These are phyloP conservation scores for Solanum hybrid DNA, from an alignment of 305 asterid genomes.

Conservation along the genomic window DNA sequence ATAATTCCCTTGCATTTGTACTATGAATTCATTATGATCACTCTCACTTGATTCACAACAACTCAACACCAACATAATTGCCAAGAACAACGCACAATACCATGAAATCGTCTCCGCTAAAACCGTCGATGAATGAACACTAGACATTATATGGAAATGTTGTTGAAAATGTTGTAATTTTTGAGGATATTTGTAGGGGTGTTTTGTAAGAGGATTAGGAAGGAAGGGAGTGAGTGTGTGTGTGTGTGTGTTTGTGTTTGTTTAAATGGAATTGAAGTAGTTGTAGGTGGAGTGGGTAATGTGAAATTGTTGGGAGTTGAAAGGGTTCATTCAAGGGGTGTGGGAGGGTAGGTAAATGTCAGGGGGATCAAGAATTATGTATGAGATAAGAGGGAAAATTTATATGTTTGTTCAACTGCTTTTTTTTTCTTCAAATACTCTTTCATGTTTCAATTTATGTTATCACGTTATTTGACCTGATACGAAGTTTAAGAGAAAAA, in stretches of 20 bases:
- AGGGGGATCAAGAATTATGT: not conserved
- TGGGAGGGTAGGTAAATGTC: slow-evolving; percentile 33
- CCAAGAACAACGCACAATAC: slow-evolving; percentile 47
- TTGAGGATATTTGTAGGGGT: slow-evolving; percentile 13
- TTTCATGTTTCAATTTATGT: not conserved
- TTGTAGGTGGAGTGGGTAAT: slow-evolving; percentile 40
- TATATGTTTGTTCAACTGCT: slow-evolving; percentile 44
- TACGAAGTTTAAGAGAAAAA: not conserved
- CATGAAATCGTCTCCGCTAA: slow-evolving; percentile 54
- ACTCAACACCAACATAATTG: slow-evolving; percentile 48
- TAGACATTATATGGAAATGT: slow-evolving; percentile 16
- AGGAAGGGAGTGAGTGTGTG: not conserved
- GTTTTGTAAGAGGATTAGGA: slow-evolving; percentile 8
- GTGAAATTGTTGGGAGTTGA: slow-evolving; percentile 15
- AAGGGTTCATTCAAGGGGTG: slow-evolving; percentile 11
- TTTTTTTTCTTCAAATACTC: not conserved
- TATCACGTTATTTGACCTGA: fast-evolving
- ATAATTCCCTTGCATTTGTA: not conserved
- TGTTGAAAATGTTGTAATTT: not conserved
- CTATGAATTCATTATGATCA: slow-evolving; percentile 8
- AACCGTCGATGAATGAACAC: slow-evolving; percentile 18
- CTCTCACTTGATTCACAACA: slow-evolving; percentile 49
- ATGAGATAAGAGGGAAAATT: slow-evolving; percentile 11
- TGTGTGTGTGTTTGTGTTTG: not conserved
- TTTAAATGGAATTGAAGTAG: slow-evolving; percentile 10